These are phyloP conservation scores for Alnus rubra DNA, from an alignment of 306 rosid genomes.

Conservation along the genomic window DNA sequence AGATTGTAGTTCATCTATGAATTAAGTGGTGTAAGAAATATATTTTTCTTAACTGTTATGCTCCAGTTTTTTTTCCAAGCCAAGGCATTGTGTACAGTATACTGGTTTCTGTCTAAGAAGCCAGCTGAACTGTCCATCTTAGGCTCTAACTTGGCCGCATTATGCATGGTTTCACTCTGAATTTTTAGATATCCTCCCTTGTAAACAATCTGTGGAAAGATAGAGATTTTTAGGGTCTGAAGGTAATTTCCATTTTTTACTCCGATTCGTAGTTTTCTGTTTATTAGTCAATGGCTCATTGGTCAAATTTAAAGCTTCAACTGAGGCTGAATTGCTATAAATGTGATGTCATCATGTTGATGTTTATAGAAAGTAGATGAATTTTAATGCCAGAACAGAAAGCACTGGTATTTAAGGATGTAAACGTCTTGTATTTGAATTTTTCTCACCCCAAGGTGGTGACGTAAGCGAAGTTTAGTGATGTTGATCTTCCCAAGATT, in stretches of 20 bases:
- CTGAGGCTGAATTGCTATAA: background rate
- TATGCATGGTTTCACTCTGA: background rate
- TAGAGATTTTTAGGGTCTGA: background rate
- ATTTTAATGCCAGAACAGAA: background rate
- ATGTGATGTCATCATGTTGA: background rate
- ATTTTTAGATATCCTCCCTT: background rate
- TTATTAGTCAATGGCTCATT: background rate
- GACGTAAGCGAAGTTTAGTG: background rate
- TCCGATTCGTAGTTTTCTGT: background rate
- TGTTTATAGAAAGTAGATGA: background rate
- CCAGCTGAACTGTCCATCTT: background rate
- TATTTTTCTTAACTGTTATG: background rate
- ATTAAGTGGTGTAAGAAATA: no score
- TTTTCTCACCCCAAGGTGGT: no score
- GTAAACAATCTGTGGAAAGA: no score
- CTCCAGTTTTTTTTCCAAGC: background rate
- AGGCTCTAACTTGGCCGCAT: background rate
- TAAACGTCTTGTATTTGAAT: background rate
- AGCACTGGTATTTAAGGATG: background rate
- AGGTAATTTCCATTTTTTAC: background rate
- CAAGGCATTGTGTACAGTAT: background rate
- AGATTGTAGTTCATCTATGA: background rate
- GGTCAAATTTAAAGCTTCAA: background rate
- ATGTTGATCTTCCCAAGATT: background rate
- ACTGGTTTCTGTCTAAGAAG: background rate